phyloP scores from a whole-genome alignment of 169 alveolate species.

The Plasmodium gonderi region DNA sequence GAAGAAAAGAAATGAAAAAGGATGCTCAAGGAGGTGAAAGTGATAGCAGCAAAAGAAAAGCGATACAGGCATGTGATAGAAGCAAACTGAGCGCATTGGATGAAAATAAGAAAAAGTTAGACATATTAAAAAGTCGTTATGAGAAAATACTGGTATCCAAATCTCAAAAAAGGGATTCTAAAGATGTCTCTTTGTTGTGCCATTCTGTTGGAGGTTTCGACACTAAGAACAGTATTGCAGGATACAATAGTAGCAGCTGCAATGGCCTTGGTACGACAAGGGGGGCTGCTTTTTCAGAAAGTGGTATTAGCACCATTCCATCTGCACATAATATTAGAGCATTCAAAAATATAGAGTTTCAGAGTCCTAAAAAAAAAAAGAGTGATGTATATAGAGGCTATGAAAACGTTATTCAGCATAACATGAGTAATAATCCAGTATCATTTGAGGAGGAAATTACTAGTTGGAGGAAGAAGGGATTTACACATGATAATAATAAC shows the following conservation, averaged over 20 bases:
- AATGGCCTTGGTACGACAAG: neutral
- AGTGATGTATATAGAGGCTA: neutral
- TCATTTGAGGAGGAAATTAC: neutral
- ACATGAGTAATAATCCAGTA: neutral
- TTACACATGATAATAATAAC: neutral
- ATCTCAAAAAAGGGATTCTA: slow-evolving; percentile 21
- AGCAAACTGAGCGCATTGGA: slow-evolving; percentile 53
- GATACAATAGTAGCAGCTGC: neutral
- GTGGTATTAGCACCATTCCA: neutral
- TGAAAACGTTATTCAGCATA: neutral
- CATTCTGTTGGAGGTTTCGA: neutral
- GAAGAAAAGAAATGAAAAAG: neutral
- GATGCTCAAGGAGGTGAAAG: neutral
- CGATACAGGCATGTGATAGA: no score
- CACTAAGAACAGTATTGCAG: neutral
- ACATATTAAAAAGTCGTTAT: slow-evolving; percentile 42
- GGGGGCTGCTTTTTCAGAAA: neutral
- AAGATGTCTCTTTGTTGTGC: neutral
- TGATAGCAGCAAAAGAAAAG: neutral
- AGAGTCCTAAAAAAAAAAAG: neutral
- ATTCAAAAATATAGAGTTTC: neutral
- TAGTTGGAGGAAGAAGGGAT: neutral
- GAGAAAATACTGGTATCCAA: slow-evolving; percentile 22
- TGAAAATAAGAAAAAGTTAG: slow-evolving; percentile 50
- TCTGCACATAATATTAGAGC: neutral